Conservation (phyloP, 768 basidiomycete species). For the Tricholoma bakamatsutake region DNA sequence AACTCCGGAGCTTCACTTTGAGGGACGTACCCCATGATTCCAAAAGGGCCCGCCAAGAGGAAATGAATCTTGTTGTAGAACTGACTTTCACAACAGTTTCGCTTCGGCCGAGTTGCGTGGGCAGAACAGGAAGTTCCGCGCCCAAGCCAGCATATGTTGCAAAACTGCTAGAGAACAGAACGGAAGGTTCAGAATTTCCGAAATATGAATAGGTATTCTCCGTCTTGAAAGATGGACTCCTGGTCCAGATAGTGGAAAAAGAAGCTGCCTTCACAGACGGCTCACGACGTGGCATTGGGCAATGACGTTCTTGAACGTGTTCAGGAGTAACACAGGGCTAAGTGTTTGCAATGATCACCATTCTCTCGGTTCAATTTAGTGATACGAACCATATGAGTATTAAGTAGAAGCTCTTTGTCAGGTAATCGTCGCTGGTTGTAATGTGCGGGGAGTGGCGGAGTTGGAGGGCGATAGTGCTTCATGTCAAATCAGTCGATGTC, state of each 20-base stretch:
- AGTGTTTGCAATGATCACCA: neutral
- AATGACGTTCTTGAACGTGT: neutral
- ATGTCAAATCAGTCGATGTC: constrained; percentile 1
- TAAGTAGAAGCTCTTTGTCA: constrained; percentile 12
- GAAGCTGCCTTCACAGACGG: constrained; percentile 9
- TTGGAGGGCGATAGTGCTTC: constrained; percentile 54
- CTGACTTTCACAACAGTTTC: neutral
- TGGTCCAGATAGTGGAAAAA: constrained; percentile 19
- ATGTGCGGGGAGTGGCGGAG: constrained; percentile 40
- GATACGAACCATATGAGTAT: constrained; percentile 1
- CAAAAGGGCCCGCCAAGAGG: constrained; percentile 15
- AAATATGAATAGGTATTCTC: constrained; percentile 31
- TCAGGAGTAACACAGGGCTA: constrained; percentile 5
- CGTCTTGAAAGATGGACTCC: constrained; percentile 27
- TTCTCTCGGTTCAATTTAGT: neutral
- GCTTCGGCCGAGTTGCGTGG: constrained; percentile 11
- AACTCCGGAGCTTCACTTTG: constrained; percentile 17
- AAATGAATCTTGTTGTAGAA: neutral
- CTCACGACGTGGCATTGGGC: neutral
- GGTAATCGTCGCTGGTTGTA: constrained; percentile 28
- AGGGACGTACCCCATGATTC: constrained; percentile 14
- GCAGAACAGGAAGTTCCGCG: constrained; percentile 18
- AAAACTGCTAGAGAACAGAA: constrained; percentile 24
- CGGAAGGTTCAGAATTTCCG: constrained; percentile 21
- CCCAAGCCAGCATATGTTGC: constrained; percentile 14